Base-by-base conservation (phyloP, 2,329 filamentous ascomycete genomes). In the Penicillium griseofulvum region DNA sequence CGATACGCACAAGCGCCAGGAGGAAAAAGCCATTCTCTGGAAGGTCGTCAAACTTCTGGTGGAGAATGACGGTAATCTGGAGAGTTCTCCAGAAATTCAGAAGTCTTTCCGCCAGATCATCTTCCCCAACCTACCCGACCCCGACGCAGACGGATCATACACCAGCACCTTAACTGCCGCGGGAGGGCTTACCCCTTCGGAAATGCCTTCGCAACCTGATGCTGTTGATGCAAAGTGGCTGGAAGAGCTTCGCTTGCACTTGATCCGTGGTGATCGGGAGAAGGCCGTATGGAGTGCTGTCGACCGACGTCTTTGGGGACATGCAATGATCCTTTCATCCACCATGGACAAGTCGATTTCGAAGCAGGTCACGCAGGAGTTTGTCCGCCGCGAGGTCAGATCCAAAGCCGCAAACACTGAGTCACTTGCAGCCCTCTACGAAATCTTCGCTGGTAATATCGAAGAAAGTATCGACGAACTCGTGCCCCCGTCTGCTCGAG, bases 401-500 rank as follows among this genome's bases (percentile, higher is more conserved):
- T 87, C 87, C 49, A 79, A 87, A 4, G 86, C 89, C 2, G 85
- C 87, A 51, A 90, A 88, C 64, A 91, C 91, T 50, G 89, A 97
- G 72, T 90, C 93, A 2, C 80, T 99, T 43, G 92, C 93, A 29
- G 91, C 93, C 0, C 77, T 99, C 4, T 99, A 99, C 72, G 91
- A 96, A 68, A 87, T 97, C 0, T 87, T 99, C 57, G 94, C 92
- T 24, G 93, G 94, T 0, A 99, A 97, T 68, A 85, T 88, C 55
- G 92, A 97, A 61, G 94, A 99, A 65, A 95, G 91, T 62, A 87
- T 97, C 16, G 94, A 99, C 71, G 92, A 97, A 72, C 86, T 99
- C 52, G 94, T 99, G 1, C 92, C 94, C 5, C 87, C 88, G 3
- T 96, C 95, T 62, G 94, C 94, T 17, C 85, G 95, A 39, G 92